These are phyloP conservation scores for Paradendryphiella salina DNA, from an alignment of 2,329 filamentous ascomycete species.

Conservation along the genomic window DNA sequence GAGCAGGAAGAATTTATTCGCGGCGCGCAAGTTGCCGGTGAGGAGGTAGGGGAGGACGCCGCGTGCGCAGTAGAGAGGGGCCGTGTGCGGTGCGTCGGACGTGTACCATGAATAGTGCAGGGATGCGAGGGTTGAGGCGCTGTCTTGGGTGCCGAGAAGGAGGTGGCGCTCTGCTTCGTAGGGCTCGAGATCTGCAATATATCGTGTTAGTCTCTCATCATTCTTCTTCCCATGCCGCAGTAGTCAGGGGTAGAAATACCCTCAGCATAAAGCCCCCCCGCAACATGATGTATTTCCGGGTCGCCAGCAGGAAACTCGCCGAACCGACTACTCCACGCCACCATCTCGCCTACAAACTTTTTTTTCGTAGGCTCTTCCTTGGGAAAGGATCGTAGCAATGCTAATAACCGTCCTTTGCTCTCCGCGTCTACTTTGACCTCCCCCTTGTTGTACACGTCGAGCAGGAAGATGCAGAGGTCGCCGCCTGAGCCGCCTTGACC, in stretches of 20 bases:
- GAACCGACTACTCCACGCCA: conserved; percentile 84
- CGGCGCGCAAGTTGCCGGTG: conserved; percentile 85
- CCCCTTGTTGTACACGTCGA: conserved; percentile 89
- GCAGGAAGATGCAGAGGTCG: conserved; percentile 81
- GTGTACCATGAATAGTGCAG: conserved; percentile 95
- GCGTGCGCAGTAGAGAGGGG: conserved; percentile 81
- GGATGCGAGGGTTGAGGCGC: conserved; percentile 74
- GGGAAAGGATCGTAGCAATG: conserved; percentile 78
- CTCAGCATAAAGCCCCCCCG: conserved; percentile 84
- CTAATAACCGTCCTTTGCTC: conserved; percentile 73
- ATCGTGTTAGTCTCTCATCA: background rate
- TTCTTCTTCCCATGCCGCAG: background rate
- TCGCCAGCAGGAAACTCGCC: conserved; percentile 90
- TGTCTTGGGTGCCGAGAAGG: conserved; percentile 84
- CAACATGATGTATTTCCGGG: conserved; percentile 90
- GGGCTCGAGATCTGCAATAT: conserved; percentile 71
- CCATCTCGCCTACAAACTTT: conserved; percentile 85
- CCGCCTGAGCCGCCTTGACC: conserved; percentile 93
- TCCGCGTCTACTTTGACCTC: conserved; percentile 75
- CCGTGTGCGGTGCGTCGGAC: conserved; percentile 83
- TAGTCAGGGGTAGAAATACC: conserved; percentile 43
- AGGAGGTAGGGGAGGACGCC: conserved; percentile 90
- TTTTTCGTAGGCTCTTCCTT: conserved; percentile 86
- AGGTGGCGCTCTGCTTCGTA: conserved; percentile 95
- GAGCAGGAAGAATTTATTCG: conserved; percentile 77